phyloP scores from a whole-genome alignment of 23 red algal genomes.

The Agarophyton chilense region DNA sequence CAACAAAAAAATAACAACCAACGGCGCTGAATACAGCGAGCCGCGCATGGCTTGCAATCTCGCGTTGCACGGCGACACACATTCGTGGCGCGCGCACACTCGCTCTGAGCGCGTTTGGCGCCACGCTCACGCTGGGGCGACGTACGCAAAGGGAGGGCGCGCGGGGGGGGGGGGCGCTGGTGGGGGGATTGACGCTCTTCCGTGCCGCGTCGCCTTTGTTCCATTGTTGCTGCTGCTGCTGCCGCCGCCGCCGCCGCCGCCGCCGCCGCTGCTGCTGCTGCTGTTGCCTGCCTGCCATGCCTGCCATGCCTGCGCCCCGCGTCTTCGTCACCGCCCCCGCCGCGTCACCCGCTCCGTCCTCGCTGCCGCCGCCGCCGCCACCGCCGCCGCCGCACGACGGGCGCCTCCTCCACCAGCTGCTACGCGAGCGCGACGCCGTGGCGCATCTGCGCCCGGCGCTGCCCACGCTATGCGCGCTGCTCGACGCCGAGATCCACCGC shows the following conservation, averaged over 20 bases:
- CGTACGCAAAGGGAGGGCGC: too few relatives aligned
- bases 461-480: constrained; percentile 40
- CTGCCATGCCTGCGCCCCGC: neutral
- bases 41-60: too few relatives aligned
- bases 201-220: too few relatives aligned
- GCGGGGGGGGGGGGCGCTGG: too few relatives aligned
- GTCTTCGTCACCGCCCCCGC: neutral
- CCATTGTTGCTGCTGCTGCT: too few relatives aligned
- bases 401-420: constrained; percentile 27
- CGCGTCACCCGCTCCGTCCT: neutral
- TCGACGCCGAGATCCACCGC: constrained; percentile 28
- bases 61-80: too few relatives aligned
- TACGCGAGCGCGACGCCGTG: constrained; percentile 47
- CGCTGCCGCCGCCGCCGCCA: neutral
- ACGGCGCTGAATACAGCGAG: too few relatives aligned
- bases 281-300: neutral
- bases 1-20: too few relatives aligned
- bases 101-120: too few relatives aligned
- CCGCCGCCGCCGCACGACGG: neutral
- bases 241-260: neutral
- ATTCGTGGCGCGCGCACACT: too few relatives aligned
- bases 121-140: too few relatives aligned
- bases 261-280: neutral
- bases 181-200: too few relatives aligned
- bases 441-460: constrained; percentile 32